A percentile compares a stretch with the other conserved stretches of the same genome.
These are phyloP conservation scores for Zygotorulaspora sp. DNA, from an alignment of 805 yeast species.

Conservation along the genomic window DNA sequence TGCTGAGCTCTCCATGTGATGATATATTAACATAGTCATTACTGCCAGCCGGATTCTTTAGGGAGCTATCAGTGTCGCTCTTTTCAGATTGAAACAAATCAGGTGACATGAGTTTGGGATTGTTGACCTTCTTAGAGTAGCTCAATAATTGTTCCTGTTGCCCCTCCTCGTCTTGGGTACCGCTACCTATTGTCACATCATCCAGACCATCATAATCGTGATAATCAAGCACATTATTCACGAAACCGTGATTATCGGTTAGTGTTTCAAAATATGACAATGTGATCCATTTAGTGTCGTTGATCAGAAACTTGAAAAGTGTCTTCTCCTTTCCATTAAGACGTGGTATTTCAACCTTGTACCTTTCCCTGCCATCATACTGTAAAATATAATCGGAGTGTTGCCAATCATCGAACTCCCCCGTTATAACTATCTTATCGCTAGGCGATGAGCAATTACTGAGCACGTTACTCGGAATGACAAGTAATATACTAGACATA, in stretches of 20 bases:
- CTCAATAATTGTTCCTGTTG: conserved; percentile 13
- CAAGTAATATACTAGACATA: conserved; percentile 14
- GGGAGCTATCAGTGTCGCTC: conserved; percentile 1
- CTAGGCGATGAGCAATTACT: conserved; percentile 11
- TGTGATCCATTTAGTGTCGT: conserved; percentile 27
- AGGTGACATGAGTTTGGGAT: conserved; percentile 3
- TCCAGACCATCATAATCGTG: conserved; percentile 18
- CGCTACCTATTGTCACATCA: conserved; percentile 18
- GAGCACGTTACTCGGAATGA: conserved; percentile 16
- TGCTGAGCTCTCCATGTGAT: conserved; percentile 30
- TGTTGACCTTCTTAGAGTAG: conserved; percentile 8
- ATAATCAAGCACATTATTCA: conserved; percentile 23
- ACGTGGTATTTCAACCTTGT: conserved; percentile 19
- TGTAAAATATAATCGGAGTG: conserved; percentile 18
- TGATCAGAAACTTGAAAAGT: conserved; percentile 25
- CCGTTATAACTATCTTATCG: conserved; percentile 27
- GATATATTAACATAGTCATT: conserved; percentile 29
- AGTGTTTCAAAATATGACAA: conserved; percentile 24
- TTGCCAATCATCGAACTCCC: conserved; percentile 31
- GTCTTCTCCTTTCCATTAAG: conserved; percentile 12
- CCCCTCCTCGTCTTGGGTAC: conserved; percentile 12
- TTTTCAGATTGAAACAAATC: conserved; percentile 4
- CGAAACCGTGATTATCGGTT: conserved; percentile 22
- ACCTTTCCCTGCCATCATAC: conserved; percentile 15
- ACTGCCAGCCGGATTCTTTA: conserved; percentile 8